These are phyloP conservation scores for Anacardium occidentale DNA, from an alignment of 345 rosid species.

Conservation along the genomic window DNA sequence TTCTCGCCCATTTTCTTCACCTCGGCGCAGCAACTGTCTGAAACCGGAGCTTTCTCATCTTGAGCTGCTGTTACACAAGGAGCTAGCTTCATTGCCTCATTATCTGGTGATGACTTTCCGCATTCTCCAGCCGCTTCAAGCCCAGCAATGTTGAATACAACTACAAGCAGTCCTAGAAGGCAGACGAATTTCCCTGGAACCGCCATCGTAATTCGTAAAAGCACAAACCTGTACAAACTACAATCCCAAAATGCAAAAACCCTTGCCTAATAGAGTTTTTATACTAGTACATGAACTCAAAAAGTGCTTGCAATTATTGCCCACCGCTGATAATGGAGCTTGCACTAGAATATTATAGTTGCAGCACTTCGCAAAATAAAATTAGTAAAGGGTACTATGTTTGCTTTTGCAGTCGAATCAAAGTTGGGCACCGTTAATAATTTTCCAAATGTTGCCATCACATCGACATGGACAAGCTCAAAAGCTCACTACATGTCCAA, in stretches of 20 bases:
- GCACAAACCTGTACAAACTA: background rate
- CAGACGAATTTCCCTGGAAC: slow-evolving; percentile 23
- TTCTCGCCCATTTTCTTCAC: slow-evolving; percentile 35
- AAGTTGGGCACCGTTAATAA: background rate
- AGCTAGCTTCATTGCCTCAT: slow-evolving; percentile 38
- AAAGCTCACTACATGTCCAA: background rate
- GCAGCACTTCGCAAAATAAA: slow-evolving; percentile 22
- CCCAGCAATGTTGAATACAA: slow-evolving; percentile 9
- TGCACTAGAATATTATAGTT: slow-evolving; percentile 28
- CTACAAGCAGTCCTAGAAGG: slow-evolving; percentile 29
- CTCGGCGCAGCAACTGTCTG: slow-evolving; percentile 36
- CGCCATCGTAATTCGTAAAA: slow-evolving; percentile 21
- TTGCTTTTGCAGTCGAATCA: slow-evolving; percentile 1
- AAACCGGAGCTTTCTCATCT: slow-evolving; percentile 31
- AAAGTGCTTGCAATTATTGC: slow-evolving; percentile 11
- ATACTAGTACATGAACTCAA: slow-evolving; percentile 26
- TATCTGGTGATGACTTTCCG: slow-evolving; percentile 37
- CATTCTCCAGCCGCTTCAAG: slow-evolving; percentile 41
- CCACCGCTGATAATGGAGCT: slow-evolving; percentile 35
- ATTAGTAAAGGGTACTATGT: background rate
- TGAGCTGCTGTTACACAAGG: slow-evolving; percentile 40
- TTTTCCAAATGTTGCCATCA: slow-evolving; percentile 24
- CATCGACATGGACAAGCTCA: slow-evolving; percentile 3
- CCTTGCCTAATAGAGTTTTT: slow-evolving; percentile 11
- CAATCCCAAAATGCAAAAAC: slow-evolving; percentile 15